Base-by-base conservation (phyloP, 1,284 basidiomycete genomes). In the Puccinia coronata region DNA sequence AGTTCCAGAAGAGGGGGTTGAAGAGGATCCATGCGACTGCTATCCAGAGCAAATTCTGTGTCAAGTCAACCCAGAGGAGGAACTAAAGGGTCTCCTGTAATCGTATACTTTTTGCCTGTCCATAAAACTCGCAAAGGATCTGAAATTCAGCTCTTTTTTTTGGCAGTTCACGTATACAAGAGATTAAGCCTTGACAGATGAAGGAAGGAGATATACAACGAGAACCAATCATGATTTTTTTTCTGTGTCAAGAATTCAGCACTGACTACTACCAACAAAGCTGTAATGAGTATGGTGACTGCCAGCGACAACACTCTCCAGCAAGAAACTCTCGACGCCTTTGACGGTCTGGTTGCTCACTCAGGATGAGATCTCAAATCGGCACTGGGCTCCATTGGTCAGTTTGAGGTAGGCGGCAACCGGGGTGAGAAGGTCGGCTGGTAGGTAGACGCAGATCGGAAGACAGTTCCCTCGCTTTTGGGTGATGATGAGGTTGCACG, bases 401-500 rank as follows among this genome's bases (percentile, higher is more conserved):
- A 99, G 90, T 82, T 95, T 92, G 74, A 99, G 90, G 87, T 98
- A 99, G 20, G 97, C 96, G 86, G 95, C 93, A 85, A 96, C 96
- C 86, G 97, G 97, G 18, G 97, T 99, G 82, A 99, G 90, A 82
- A 98, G 91, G 86, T 99, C 97, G 80, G 95, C 95, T 34, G 97
- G 95, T 11, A 99, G 89, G 84, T 96, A 92, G 81, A 96, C 90
- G 87, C 92, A 99, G 83, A 99, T 90, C 23, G 96, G 96, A 57
- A 99, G 90, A 85, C 92, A 95, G 86, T 96, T 96, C 85, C 95
- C 95, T 80, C 87, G 88, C 86, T 93, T 92, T 86, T 93, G 91
- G 69, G 90, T 89, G 20, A 82, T 36, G 25, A 80, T 59, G 2
- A 80, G 77, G 47, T 80, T 53, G 34, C 47, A 34, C 20, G 71